Conservation (phyloP, 2,329 filamentous ascomycete genomes). For the Talaromyces sp. region DNA sequence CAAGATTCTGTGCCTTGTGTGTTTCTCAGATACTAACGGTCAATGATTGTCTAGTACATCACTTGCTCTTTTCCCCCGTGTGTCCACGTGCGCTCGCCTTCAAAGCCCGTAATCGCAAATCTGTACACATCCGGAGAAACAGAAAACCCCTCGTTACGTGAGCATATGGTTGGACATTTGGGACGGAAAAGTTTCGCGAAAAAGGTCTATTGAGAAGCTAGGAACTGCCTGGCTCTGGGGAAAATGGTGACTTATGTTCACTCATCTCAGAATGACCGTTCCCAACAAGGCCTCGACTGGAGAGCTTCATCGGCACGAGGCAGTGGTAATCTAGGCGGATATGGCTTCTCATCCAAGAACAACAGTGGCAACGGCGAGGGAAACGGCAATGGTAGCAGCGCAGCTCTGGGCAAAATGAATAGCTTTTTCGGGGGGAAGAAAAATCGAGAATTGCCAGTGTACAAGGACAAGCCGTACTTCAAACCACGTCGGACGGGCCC, state of each 20-base stretch:
- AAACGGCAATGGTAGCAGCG: neutral
- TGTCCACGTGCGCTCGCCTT: neutral
- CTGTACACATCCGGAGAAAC: neutral
- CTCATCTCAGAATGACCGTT: constrained; percentile 64
- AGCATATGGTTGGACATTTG: too few relatives aligned
- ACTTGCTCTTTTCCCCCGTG: neutral
- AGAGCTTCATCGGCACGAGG: constrained; percentile 39
- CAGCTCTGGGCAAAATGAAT: constrained; percentile 57
- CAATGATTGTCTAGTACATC: neutral
- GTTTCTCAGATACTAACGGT: neutral
- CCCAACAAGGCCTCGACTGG: constrained; percentile 63
- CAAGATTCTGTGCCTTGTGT: neutral
- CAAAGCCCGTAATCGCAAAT: neutral
- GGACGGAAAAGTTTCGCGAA: neutral
- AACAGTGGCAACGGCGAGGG: constrained; percentile 40
- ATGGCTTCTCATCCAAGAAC: constrained; percentile 28
- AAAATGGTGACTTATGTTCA: constrained; percentile 46
- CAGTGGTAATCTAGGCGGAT: constrained; percentile 31
- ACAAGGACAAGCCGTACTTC: constrained; percentile 94
- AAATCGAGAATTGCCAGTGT: constrained; percentile 73
- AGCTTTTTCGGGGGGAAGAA: constrained; percentile 55
- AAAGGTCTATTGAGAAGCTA: neutral
- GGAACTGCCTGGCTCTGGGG: neutral
- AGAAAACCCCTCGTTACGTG: neutral
- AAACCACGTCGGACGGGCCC: constrained; percentile 50